A percentile compares a stretch with the other conserved stretches of the same genome.
Evolutionary conservation across 179 eudicot species (phyloP).

Genomic region (Pouteria campechiana): DNA sequence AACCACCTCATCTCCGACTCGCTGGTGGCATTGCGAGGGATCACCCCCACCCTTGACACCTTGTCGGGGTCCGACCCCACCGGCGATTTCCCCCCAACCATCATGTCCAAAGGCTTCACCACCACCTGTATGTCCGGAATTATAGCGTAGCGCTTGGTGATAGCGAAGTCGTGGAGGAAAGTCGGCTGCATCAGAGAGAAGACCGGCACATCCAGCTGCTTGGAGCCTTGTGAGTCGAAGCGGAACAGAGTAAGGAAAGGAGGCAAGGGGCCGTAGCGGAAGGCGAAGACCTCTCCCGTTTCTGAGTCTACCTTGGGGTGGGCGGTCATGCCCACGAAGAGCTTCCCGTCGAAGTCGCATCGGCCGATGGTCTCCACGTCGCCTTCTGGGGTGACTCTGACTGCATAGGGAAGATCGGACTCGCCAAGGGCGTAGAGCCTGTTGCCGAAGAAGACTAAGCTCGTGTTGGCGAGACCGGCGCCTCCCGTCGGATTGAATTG

Average conservation of each 20-base stretch:
- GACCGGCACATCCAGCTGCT: slow-evolving; percentile 44
- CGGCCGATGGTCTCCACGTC: slow-evolving; percentile 47
- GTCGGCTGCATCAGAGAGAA: slow-evolving; percentile 39
- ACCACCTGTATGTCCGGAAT: slow-evolving; percentile 49
- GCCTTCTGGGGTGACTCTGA: slow-evolving; percentile 31
- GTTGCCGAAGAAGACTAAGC: slow-evolving; percentile 36
- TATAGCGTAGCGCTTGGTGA: slow-evolving; percentile 44
- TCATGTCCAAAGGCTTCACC: slow-evolving; percentile 31
- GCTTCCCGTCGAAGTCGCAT: slow-evolving; percentile 28
- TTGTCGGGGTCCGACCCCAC: slow-evolving; percentile 29
- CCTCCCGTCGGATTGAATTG: slow-evolving; percentile 50
- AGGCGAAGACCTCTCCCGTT: slow-evolving; percentile 59
- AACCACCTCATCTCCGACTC: slow-evolving; percentile 56
- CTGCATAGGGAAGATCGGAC: slow-evolving; percentile 58
- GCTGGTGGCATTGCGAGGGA: slow-evolving; percentile 43
- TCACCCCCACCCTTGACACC: slow-evolving; percentile 43
- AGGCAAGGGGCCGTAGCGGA: slow-evolving; percentile 32
- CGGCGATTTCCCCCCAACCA: slow-evolving; percentile 27
- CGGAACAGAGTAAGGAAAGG: slow-evolving; percentile 55
- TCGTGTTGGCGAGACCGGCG: slow-evolving; percentile 54
- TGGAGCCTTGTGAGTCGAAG: slow-evolving; percentile 30
- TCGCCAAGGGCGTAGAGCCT: slow-evolving; percentile 50
- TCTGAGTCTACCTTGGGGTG: slow-evolving; percentile 56
- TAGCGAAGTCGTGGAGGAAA: slow-evolving; percentile 58
- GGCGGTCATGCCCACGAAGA: slow-evolving; percentile 49